phyloP scores from a whole-genome alignment of 495 filamentous ascomycete species.

The Daldinia vernicosa region DNA sequence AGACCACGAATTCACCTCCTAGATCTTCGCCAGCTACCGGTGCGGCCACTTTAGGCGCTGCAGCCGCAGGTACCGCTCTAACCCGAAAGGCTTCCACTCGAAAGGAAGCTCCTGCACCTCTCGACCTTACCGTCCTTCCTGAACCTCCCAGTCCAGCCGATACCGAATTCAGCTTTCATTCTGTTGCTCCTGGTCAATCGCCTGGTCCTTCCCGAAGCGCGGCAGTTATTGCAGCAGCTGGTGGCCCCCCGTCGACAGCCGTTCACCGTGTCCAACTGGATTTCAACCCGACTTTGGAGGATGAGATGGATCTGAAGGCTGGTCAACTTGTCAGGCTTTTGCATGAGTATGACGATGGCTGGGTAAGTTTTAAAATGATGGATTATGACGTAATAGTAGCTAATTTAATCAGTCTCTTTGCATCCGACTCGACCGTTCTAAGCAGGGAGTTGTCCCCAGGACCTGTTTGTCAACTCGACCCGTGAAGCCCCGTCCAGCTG shows the following conservation, averaged over 20 bases:
- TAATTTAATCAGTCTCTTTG: conserved; percentile 81
- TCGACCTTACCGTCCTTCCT: conserved; percentile 60
- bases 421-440: conserved; percentile 85
- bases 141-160: conserved; percentile 65
- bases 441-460: conserved; percentile 91
- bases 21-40: conserved; percentile 26
- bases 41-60: conserved; percentile 39
- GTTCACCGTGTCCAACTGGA: conserved; percentile 95
- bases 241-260: conserved; percentile 62
- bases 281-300: conserved; percentile 90
- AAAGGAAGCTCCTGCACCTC: conserved; percentile 53
- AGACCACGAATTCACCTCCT: conserved; percentile 45
- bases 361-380: conserved; percentile 69
- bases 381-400: conserved; percentile 27
- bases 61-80: conserved; percentile 48
- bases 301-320: conserved; percentile 81
- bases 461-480: conserved; percentile 93
- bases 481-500: conserved; percentile 80
- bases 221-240: conserved; percentile 64
- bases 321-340: conserved; percentile 87
- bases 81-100: conserved; percentile 57
- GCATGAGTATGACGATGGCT: conserved; percentile 98
- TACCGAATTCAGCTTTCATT: conserved; percentile 66
- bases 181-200: conserved; percentile 58
- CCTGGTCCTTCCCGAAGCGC: conserved; percentile 56